A percentile compares a stretch with the other conserved stretches of the same genome.
Conservation (phyloP, 345 rosid species). For the Reutealis trisperma region DNA sequence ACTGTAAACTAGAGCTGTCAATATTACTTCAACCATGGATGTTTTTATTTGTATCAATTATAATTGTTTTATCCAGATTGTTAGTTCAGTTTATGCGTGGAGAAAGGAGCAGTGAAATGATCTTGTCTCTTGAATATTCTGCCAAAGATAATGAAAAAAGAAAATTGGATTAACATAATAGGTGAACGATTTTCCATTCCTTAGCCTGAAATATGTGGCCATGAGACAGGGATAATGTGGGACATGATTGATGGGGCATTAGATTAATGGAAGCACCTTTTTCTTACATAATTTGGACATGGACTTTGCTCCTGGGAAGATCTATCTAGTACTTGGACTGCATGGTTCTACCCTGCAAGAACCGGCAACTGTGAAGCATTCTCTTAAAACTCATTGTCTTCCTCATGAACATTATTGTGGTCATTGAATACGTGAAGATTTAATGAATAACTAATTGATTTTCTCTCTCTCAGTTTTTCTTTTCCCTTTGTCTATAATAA, state of each 20-base stretch:
- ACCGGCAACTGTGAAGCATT: too few species aligned
- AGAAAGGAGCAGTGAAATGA: neutral
- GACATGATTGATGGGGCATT: neutral
- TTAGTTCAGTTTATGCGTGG: neutral
- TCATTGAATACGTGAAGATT: neutral
- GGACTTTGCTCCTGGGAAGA: neutral
- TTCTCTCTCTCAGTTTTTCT: neutral
- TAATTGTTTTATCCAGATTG: neutral
- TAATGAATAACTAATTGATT: neutral
- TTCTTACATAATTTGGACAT: neutral
- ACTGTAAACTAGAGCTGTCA: neutral
- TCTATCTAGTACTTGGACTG: neutral
- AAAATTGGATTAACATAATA: neutral
- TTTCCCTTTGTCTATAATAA: neutral
- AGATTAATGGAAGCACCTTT: neutral
- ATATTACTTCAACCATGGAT: neutral
- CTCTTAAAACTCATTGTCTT: too few species aligned
- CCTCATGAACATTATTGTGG: too few species aligned
- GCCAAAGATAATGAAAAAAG: neutral
- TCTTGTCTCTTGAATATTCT: neutral
- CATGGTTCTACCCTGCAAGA: neutral
- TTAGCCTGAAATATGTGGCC: neutral
- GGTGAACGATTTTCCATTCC: neutral
- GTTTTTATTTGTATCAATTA: too few species aligned
- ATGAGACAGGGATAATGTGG: neutral